phyloP scores from a whole-genome alignment of 2,329 filamentous ascomycete genomes.

The Domatiomyces catenatus region DNA sequence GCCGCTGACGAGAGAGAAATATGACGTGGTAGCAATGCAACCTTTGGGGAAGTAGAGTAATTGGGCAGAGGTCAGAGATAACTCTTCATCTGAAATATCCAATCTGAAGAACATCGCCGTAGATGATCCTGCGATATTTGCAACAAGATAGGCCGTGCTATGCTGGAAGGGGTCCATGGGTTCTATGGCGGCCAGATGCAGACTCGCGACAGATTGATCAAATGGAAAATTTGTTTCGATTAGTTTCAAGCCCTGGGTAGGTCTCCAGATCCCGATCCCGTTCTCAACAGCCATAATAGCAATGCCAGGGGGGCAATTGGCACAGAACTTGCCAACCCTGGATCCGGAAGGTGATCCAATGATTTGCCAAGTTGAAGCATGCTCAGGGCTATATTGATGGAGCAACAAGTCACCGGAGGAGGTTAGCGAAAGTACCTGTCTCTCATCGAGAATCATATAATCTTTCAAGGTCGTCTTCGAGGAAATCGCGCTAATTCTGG shows the following conservation, averaged over 20 bases:
- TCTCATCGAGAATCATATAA: slow-evolving; percentile 6
- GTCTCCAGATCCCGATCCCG: background rate
- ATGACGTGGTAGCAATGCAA: background rate
- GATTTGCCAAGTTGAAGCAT: background rate
- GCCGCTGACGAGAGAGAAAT: slow-evolving; percentile 8
- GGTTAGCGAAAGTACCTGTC: slow-evolving; percentile 9
- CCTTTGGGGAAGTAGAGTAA: background rate
- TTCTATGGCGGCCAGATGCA: background rate
- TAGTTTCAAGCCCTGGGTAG: background rate
- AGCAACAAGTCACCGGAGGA: slow-evolving; percentile 9
- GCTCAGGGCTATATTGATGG: background rate
- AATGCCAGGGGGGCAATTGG: background rate
- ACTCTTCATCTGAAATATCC: background rate
- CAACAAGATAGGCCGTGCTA: background rate
- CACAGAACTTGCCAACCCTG: background rate
- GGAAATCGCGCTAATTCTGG: slow-evolving; percentile 1
- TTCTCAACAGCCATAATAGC: background rate
- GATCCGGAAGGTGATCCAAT: background rate
- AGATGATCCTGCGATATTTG: background rate
- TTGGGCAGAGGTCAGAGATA: background rate
- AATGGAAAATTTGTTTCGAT: background rate
- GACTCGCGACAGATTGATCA: background rate
- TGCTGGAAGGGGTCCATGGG: background rate
- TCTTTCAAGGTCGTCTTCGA: slow-evolving; percentile 7
- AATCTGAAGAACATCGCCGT: background rate